These are phyloP conservation scores for Phoenix roebelenii DNA, from an alignment of 176 grass and related monocot genomes.

Conservation along the genomic window DNA sequence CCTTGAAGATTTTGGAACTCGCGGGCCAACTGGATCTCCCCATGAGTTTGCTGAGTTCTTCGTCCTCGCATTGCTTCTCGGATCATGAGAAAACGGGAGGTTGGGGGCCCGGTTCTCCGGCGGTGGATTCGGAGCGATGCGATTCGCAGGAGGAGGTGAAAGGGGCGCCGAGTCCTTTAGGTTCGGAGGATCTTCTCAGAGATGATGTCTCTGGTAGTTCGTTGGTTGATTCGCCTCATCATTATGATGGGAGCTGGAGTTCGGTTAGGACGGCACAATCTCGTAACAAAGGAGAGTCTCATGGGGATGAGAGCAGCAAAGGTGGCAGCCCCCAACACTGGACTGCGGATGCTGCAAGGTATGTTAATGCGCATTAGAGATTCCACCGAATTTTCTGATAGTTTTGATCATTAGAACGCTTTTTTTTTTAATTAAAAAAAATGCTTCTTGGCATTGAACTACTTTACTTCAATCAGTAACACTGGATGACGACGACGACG, in stretches of 20 bases:
- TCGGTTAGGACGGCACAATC: conserved; percentile 39
- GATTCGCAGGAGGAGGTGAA: conserved; percentile 9
- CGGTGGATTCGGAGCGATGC: conserved; percentile 8
- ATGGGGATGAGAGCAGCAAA: conserved; percentile 10
- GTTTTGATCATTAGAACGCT: too few species aligned
- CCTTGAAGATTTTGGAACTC: conserved; percentile 51
- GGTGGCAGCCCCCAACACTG: conserved; percentile 22
- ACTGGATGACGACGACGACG: too few species aligned
- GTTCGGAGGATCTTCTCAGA: too few species aligned
- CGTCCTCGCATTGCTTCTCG: too few species aligned
- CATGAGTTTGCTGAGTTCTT: too few species aligned
- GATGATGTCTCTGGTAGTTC: conserved; percentile 10
- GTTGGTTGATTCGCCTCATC: conserved; percentile 37
- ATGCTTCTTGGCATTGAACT: too few species aligned
- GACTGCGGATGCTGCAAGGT: conserved; percentile 14
- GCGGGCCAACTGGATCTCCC: too few species aligned
- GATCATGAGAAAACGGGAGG: too few species aligned
- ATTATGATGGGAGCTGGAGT: conserved; percentile 51
- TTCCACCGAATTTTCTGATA: too few species aligned
- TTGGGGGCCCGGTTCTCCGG: conserved; percentile 11
- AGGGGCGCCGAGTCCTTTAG: conserved; percentile 2
- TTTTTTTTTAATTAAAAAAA: too few species aligned
- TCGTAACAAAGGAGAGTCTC: conserved; percentile 9
- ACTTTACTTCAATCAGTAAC: too few species aligned
- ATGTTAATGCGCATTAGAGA: background rate